These are phyloP conservation scores for Neurospora sp. DNA, from an alignment of 495 filamentous ascomycete species.

Conservation along the genomic window DNA sequence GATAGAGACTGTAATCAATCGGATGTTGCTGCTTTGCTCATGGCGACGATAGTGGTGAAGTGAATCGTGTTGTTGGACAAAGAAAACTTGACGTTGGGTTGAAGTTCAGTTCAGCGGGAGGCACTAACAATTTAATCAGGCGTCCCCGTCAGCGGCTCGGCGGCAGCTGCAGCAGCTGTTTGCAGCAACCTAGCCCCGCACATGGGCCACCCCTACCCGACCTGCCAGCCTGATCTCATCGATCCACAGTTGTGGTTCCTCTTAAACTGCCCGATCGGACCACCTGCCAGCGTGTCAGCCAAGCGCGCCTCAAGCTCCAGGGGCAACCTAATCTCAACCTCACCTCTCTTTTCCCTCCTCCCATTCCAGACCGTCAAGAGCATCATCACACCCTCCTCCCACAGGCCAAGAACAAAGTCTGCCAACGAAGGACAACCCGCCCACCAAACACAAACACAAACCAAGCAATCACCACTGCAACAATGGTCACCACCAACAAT, in stretches of 20 bases:
- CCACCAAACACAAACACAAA: neutral
- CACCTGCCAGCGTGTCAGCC: neutral
- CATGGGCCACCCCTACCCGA: neutral
- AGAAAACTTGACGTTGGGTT: neutral
- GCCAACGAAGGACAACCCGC: neutral
- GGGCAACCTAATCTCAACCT: neutral
- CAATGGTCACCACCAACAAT: slow-evolving; percentile 5
- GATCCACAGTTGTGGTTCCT: neutral
- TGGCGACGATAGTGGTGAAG: neutral
- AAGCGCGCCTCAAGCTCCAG: neutral
- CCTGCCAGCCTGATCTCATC: neutral
- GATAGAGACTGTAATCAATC: neutral
- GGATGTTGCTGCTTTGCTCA: neutral
- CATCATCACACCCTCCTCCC: neutral
- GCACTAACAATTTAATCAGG: neutral
- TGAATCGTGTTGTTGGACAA: neutral
- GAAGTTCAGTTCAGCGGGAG: neutral
- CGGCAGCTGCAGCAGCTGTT: neutral
- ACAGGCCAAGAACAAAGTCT: neutral
- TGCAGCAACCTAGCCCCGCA: neutral
- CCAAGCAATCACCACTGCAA: neutral
- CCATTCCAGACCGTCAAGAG: neutral
- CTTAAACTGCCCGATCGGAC: neutral
- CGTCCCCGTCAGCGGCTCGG: neutral
- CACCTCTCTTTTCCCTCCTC: neutral